Percentiles rank a stretch among this genome's conserved stretches.
Evolutionary conservation across 2,329 filamentous ascomycete species (phyloP).

Genomic region (Periconia digitata): DNA sequence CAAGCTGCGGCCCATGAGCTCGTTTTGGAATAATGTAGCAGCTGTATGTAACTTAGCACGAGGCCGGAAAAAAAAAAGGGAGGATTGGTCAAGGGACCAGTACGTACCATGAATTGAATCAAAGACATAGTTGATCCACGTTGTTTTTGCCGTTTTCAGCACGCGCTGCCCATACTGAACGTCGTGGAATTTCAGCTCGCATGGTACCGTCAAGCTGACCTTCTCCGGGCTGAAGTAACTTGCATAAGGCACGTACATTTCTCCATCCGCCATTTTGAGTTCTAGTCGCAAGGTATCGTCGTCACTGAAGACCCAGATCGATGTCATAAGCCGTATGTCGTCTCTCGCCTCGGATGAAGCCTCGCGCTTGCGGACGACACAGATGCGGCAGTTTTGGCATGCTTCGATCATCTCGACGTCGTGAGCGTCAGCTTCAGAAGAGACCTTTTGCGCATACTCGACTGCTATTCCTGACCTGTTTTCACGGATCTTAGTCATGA

Average conservation of each 20-base stretch:
- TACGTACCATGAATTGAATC: constrained; percentile 28
- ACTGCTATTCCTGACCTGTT: constrained; percentile 41
- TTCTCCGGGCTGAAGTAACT: constrained; percentile 50
- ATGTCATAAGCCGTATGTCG: constrained; percentile 42
- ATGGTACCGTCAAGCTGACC: constrained; percentile 43
- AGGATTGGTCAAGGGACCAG: neutral
- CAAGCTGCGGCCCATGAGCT: constrained; percentile 49
- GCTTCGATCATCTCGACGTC: constrained; percentile 46
- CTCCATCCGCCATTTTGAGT: constrained; percentile 45
- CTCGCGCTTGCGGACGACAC: constrained; percentile 48
- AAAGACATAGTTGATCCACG: constrained; percentile 51
- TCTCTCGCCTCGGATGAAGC: constrained; percentile 33
- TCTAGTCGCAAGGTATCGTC: constrained; percentile 47
- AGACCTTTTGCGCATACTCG: constrained; percentile 45
- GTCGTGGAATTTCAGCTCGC: constrained; percentile 45
- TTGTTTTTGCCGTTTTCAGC: constrained; percentile 41
- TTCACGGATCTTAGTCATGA: neutral
- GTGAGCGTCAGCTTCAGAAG: constrained; percentile 35
- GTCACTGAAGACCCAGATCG: constrained; percentile 49
- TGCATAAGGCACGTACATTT: constrained; percentile 48
- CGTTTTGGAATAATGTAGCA: constrained; percentile 48
- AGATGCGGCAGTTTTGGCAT: constrained; percentile 44
- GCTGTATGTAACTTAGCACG: constrained; percentile 16
- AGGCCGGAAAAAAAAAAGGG: neutral
- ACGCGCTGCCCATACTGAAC: constrained; percentile 37